Evolutionary conservation across 805 yeast species (phyloP).

Genomic region (Lipomyces yamadae): DNA sequence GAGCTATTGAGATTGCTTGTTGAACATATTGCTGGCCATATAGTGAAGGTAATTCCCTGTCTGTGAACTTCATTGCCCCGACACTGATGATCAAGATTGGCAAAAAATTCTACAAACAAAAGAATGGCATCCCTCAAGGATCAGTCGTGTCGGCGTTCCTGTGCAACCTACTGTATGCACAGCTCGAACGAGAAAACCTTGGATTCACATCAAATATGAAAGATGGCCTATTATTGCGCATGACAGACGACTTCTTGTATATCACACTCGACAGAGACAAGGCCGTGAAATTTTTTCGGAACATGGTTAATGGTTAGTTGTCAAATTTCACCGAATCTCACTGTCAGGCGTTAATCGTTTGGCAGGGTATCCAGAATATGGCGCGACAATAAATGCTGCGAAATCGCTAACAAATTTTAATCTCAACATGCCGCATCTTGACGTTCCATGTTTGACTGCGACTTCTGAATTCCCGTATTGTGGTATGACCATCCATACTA

Average conservation of each 20-base stretch:
- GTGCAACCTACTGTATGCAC: constrained; percentile 74
- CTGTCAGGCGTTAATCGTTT: neutral
- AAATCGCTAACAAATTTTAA: constrained; percentile 48
- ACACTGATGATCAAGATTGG: constrained; percentile 42
- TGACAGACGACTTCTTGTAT: constrained; percentile 87
- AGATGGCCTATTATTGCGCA: constrained; percentile 56
- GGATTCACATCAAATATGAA: constrained; percentile 39
- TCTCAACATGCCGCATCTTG: neutral
- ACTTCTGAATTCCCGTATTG: constrained; percentile 33
- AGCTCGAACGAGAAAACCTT: constrained; percentile 51
- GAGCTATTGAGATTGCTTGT: constrained; percentile 55
- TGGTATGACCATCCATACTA: constrained; percentile 26
- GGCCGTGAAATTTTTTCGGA: constrained; percentile 44
- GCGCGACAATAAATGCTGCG: constrained; percentile 49
- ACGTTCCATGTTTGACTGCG: constrained; percentile 5
- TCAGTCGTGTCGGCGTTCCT: constrained; percentile 73
- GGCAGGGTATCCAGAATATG: constrained; percentile 52
- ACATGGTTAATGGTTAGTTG: constrained; percentile 39
- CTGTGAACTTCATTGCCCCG: neutral
- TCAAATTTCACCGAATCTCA: neutral
- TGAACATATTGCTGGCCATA: constrained; percentile 60
- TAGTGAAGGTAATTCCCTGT: constrained; percentile 34
- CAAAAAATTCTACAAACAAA: constrained; percentile 53
- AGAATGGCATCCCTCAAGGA: constrained; percentile 83
- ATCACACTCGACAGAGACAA: constrained; percentile 53